Evolutionary conservation across 148 eudicot genomes (phyloP).

Genomic region (Beta vulgaris): DNA sequence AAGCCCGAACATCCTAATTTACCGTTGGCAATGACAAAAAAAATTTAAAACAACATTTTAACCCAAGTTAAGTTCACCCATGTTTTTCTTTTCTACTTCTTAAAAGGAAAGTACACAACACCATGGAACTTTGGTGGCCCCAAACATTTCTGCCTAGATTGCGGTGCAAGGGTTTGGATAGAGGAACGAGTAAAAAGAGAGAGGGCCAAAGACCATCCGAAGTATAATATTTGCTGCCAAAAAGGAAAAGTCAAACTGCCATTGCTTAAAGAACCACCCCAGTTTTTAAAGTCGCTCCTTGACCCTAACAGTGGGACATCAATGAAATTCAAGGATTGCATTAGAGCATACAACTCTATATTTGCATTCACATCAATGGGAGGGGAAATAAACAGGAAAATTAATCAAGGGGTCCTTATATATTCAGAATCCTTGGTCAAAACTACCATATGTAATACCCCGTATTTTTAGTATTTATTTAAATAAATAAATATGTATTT

Average conservation of each 20-base stretch:
- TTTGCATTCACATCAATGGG: constrained; percentile 33
- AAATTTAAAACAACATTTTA: too few species aligned
- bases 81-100: too few species aligned
- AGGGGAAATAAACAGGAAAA: constrained; percentile 1
- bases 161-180: constrained; percentile 19
- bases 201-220: background rate
- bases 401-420: constrained; percentile 19
- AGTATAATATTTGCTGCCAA: constrained; percentile 22
- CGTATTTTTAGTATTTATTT: too few species aligned
- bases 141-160: background rate
- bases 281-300: background rate
- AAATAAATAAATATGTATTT: too few species aligned
- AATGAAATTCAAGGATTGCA: background rate
- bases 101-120: background rate
- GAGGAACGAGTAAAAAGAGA: constrained; percentile 1
- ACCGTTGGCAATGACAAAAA: too few species aligned
- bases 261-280: constrained; percentile 1
- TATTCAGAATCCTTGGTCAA: constrained; percentile 15
- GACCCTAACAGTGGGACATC: background rate
- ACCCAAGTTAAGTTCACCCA: too few species aligned
- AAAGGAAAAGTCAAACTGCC: constrained; percentile 18
- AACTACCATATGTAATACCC: too few species aligned
- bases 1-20: too few species aligned
- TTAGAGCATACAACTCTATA: constrained; percentile 24
- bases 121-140: background rate